A percentile compares a stretch with the other conserved stretches of the same genome.
These are phyloP conservation scores for Isatis lusitanica DNA, from an alignment of 441 rosid genomes.

Conservation along the genomic window DNA sequence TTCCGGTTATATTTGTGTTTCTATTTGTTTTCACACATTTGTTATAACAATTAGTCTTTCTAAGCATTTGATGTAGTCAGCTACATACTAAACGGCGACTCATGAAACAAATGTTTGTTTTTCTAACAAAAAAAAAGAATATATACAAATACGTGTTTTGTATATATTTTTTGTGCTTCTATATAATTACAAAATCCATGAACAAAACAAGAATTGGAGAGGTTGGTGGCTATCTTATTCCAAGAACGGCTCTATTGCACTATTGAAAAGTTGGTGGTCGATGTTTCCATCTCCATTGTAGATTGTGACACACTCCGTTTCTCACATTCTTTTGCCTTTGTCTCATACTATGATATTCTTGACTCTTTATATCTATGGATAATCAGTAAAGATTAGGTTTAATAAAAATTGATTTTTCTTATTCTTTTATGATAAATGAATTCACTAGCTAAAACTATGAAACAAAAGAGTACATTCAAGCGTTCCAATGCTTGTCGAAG, in stretches of 20 bases:
- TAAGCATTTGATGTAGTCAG: too few relatives aligned
- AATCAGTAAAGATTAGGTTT: not conserved
- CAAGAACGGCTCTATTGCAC: not conserved
- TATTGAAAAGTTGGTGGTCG: constrained; percentile 20
- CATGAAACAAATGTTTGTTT: too few relatives aligned
- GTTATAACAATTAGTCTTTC: too few relatives aligned
- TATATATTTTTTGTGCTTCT: not conserved
- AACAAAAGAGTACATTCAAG: not conserved
- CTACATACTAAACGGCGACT: too few relatives aligned
- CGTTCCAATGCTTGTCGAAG: too few relatives aligned
- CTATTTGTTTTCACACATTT: too few relatives aligned
- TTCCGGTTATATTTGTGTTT: too few relatives aligned
- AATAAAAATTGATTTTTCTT: not conserved
- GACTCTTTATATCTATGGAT: not conserved
- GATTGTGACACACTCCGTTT: not conserved
- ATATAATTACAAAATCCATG: not conserved
- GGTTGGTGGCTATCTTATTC: constrained; percentile 8
- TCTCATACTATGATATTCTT: not conserved
- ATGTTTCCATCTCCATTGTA: not conserved
- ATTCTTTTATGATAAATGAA: not conserved
- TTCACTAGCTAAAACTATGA: not conserved
- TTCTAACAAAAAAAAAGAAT: too few relatives aligned
- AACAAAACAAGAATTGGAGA: not conserved
- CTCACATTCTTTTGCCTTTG: not conserved
- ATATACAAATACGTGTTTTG: not conserved